Evolutionary conservation across 2,329 filamentous ascomycete species (phyloP), one percentile per base, ranked within the genome.

Genomic region (Microcyclospora tardicrescens): DNA sequence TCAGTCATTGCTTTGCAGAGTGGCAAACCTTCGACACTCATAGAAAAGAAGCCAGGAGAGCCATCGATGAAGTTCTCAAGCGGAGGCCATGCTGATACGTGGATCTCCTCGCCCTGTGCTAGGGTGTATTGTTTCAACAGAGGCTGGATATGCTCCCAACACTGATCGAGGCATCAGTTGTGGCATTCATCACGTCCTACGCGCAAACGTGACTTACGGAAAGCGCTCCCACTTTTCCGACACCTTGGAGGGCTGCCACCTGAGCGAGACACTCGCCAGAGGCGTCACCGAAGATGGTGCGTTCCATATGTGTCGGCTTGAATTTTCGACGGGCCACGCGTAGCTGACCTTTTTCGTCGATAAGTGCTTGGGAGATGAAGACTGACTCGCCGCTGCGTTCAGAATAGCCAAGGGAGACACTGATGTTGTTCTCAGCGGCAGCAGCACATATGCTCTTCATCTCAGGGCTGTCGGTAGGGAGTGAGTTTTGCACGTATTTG

Each of bases 401-500:
- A 0, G 58, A 60, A 47, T 63, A 62, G 6, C 62, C 61, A 1
- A 65, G 54, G 2, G 55, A 52, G 6, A 66, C 61, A 28, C 48
- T 51, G 29, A 65, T 61, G 1, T 51, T 40, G 36, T 55, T 40
- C 12, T 54, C 47, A 1, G 49, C 51, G 3, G 62, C 63, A 12
- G 57, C 43, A 2, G 43, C 47, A n/a, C 53, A 54, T 30, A 72
- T 69, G 1, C 44, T 42, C 9, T 53, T 47, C 63, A 71, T 67
- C 34, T 70, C 58, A 0, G 57, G 48, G 0, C 62, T 64, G 24
- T 64, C 56, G 10, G 56, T 50, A 1, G 51, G 48, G 1, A 71
- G 49, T 0, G 62, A 67, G 46, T 67, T 68, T 15, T 63, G 54
- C 29, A 68, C 63, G 50, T 69, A 71, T 28, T 58, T 51, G 0